These are phyloP conservation scores for Rubroshorea leprosula DNA, from an alignment of 345 rosid genomes.

Conservation along the genomic window DNA sequence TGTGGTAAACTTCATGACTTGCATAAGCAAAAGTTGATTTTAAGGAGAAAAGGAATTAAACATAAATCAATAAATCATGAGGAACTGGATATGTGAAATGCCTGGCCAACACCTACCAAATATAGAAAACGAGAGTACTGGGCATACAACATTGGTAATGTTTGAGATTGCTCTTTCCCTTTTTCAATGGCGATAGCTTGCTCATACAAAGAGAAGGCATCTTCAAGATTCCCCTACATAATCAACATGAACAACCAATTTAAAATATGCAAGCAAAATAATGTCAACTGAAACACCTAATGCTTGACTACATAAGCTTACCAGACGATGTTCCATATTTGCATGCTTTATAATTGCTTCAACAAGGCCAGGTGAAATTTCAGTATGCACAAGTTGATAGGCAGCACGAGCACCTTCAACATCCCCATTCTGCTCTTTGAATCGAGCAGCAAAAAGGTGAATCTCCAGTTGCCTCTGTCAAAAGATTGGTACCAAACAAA, in stretches of 20 bases:
- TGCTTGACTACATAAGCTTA: slow-evolving; percentile 29
- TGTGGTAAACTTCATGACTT: too few species aligned
- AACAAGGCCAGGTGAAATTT: slow-evolving; percentile 87
- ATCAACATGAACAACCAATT: slow-evolving; percentile 19
- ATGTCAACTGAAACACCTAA: slow-evolving; percentile 13
- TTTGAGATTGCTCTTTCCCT: slow-evolving; percentile 81
- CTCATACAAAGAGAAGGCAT: slow-evolving; percentile 70
- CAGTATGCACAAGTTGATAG: slow-evolving; percentile 72
- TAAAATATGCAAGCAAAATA: slow-evolving; percentile 7
- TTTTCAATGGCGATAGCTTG: slow-evolving; percentile 94
- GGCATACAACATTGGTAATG: slow-evolving; percentile 75
- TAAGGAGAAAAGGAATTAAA: neutral
- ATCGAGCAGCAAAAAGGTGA: slow-evolving; percentile 84
- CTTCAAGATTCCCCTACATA: slow-evolving; percentile 75
- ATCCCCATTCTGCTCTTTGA: slow-evolving; percentile 84
- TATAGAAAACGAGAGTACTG: slow-evolving; percentile 73
- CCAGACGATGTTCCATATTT: slow-evolving; percentile 87
- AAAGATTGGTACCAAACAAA: slow-evolving; percentile 14
- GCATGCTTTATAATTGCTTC: slow-evolving; percentile 97
- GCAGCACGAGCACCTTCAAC: slow-evolving; percentile 85
- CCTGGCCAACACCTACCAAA: slow-evolving; percentile 48
- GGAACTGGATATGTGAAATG: neutral
- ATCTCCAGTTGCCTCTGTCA: slow-evolving; percentile 88
- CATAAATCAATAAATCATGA: neutral
- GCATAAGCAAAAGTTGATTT: too few species aligned